These are phyloP conservation scores for Neodidymelliopsis sp. DNA, from an alignment of 2,329 filamentous ascomycete species.

Conservation along the genomic window DNA sequence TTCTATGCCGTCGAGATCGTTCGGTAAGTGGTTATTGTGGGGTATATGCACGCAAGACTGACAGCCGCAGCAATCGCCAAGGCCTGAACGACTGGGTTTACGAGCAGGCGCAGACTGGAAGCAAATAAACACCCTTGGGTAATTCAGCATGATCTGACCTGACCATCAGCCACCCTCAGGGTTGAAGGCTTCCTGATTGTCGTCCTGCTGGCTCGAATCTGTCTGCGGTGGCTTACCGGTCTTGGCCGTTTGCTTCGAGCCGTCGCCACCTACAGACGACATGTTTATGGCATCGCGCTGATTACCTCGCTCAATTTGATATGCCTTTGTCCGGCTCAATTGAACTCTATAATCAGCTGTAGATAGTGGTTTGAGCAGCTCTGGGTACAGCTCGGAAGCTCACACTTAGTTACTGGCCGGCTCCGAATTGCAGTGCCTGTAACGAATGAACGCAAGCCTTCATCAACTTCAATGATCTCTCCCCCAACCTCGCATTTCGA, in stretches of 20 bases:
- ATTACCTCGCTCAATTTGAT: not conserved
- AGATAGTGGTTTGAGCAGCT: not conserved
- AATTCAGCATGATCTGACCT: not conserved
- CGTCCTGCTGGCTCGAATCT: conserved; percentile 7
- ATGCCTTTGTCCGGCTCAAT: conserved; percentile 7
- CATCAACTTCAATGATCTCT: too few relatives aligned
- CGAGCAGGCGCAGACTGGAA: conserved; percentile 72
- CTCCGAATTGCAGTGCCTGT: not conserved
- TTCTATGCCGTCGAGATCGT: conserved; percentile 82
- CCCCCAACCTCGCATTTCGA: not conserved
- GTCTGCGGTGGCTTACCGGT: conserved; percentile 7
- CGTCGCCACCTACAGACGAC: conserved; percentile 1
- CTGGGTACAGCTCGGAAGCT: not conserved
- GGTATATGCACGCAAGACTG: conserved; percentile 17
- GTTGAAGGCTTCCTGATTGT: conserved; percentile 9
- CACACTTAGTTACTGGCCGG: not conserved
- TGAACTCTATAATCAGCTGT: not conserved
- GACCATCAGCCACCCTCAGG: not conserved
- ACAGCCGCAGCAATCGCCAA: conserved; percentile 70
- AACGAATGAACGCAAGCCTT: conserved; percentile 13
- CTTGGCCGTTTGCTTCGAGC: conserved; percentile 3
- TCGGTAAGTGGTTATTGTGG: conserved; percentile 58
- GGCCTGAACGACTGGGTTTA: conserved; percentile 98
- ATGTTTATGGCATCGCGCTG: not conserved
- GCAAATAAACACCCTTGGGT: conserved; percentile 26